Evolutionary conservation across 306 rosid species (phyloP).

Genomic region (Vicia villosa): DNA sequence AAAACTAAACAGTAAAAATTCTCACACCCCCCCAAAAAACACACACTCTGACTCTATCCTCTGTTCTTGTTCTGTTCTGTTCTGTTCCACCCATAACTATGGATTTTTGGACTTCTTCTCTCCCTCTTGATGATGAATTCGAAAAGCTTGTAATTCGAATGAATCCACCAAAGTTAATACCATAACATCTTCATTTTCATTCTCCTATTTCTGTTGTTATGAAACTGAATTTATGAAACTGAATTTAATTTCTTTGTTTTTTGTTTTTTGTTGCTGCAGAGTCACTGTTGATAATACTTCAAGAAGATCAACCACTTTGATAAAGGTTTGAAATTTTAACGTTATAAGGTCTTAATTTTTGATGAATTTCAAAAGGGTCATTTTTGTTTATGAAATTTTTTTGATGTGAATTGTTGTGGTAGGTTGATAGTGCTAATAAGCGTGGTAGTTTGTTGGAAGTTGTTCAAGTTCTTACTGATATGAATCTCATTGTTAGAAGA

Average conservation of each 20-base stretch:
- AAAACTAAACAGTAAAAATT: background rate
- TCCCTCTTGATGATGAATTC: conserved; percentile 67
- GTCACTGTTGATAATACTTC: conserved; percentile 84
- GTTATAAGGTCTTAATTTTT: conserved; percentile 17
- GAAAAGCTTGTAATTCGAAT: conserved; percentile 83
- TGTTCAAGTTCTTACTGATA: conserved; percentile 93
- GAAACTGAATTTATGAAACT: conserved; percentile 20
- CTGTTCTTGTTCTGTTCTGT: conserved; percentile 24
- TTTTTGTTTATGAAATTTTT: background rate
- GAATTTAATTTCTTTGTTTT: too few species aligned
- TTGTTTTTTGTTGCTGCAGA: conserved; percentile 53
- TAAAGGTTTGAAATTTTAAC: conserved; percentile 58
- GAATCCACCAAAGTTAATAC: conserved; percentile 84
- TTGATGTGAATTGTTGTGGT: conserved; percentile 13
- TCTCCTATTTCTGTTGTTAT: background rate
- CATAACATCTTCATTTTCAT: background rate
- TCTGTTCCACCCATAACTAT: conserved; percentile 35
- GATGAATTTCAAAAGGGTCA: conserved; percentile 34
- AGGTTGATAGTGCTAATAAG: conserved; percentile 95
- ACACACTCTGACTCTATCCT: conserved; percentile 12
- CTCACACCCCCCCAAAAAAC: background rate
- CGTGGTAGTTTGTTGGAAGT: conserved; percentile 90
- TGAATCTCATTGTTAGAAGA: conserved; percentile 76
- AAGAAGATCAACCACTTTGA: conserved; percentile 65
- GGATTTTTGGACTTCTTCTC: conserved; percentile 82